These are phyloP conservation scores for Copromyces sp. DNA, from an alignment of 495 filamentous ascomycete species.

Conservation along the genomic window DNA sequence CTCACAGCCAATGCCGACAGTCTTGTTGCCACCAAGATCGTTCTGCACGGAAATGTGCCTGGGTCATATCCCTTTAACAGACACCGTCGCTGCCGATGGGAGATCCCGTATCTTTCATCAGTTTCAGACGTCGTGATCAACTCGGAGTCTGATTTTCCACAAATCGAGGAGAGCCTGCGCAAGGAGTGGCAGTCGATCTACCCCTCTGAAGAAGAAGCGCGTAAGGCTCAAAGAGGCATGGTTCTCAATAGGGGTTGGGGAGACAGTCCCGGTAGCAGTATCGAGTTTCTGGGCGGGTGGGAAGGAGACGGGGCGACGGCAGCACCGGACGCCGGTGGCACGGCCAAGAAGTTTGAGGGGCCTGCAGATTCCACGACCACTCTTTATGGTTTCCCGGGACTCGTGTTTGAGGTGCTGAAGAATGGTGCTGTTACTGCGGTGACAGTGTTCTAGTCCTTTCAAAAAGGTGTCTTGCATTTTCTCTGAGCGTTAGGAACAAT, in stretches of 20 bases:
- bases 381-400: constrained; percentile 84
- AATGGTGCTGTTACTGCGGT: constrained; percentile 81
- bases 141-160: constrained; percentile 70
- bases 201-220: constrained; percentile 48
- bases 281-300: constrained; percentile 83
- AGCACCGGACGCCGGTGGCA: constrained; percentile 21
- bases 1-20: constrained; percentile 39
- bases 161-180: constrained; percentile 54
- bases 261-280: constrained; percentile 82
- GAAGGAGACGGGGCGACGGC: constrained; percentile 52
- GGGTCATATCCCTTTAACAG: constrained; percentile 95
- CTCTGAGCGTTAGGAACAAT: not conserved
- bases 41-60: constrained; percentile 87
- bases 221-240: constrained; percentile 64
- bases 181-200: constrained; percentile 64
- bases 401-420: constrained; percentile 92
- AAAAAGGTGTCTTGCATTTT: not conserved
- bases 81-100: constrained; percentile 83
- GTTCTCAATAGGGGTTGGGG: constrained; percentile 83
- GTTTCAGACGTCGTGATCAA: constrained; percentile 31
- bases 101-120: constrained; percentile 48
- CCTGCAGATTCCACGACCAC: constrained; percentile 71
- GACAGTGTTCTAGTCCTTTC: constrained; percentile 50
- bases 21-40: constrained; percentile 76
- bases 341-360: constrained; percentile 19